Evolutionary conservation across 352 stramenopile genomes (phyloP), one percentile per base, ranked within the genome.

Genomic region (Hyaloperonospora arabidopsidis): DNA sequence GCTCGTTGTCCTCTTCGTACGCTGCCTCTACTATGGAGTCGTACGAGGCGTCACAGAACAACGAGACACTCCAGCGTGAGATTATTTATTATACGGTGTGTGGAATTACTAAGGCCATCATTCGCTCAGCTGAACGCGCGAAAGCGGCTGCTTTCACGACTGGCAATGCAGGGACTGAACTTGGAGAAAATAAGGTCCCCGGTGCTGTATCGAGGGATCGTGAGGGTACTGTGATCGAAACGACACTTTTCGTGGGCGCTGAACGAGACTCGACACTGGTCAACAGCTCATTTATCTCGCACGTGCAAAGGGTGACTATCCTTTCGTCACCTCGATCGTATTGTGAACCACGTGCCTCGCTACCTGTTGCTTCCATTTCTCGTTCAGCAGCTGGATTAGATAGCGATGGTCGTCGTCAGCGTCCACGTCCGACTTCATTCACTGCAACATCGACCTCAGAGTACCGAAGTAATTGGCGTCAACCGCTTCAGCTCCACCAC

Each of bases 71-170:
- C 29, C 76, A 86, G 47, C 76, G 75, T n/a, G 79, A 89, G 52
- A 87, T 89, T 69, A 87, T 89, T 61, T 89, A 87, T 67, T 89
- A 87, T 65, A 89, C 79, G 1, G 76, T 89, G 2, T 85, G 74
- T 65, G 79, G 79, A 21, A 87, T 89, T 57, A 87, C 76, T 17
- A 89, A 89, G 57, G 65, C 76, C 38, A 86, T 89, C 38, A 66
- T 84, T 39, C 74, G 74, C 14, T 70, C 79, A 2, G 68, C 75
- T 8, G 65, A 78, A 41, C 64, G 64, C 47, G 67, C 65, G 18
- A 48, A 52, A 32, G 52, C 61, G 3, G 56, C 67, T 10, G 55
- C 54, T 17, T 41, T 69, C 19, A 51, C 65, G 14, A 59, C 45
- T 5, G 44, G 48, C 12, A 41, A 58, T 45, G 25, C 6, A 4